These are phyloP conservation scores for Diaporthe sp. DNA, from an alignment of 2,329 filamentous ascomycete species.

Conservation along the genomic window DNA sequence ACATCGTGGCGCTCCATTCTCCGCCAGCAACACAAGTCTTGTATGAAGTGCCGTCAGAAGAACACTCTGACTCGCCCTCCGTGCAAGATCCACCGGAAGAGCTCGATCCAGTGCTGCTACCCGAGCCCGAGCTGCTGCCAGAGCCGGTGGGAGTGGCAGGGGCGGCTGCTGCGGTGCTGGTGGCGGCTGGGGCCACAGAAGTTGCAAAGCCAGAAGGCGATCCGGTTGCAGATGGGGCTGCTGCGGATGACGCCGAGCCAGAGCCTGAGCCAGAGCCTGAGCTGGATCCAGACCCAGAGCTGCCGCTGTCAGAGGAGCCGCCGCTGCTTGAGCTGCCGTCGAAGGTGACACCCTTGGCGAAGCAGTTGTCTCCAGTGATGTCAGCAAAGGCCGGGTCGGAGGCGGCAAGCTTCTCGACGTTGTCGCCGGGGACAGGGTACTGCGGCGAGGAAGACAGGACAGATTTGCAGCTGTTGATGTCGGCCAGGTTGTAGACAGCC, in stretches of 20 bases:
- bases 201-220: slow-evolving; percentile 36
- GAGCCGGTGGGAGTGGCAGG: slow-evolving; percentile 45
- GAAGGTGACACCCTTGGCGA: slow-evolving; percentile 37
- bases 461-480: slow-evolving; percentile 72
- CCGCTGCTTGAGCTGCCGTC: slow-evolving; percentile 45
- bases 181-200: slow-evolving; percentile 37
- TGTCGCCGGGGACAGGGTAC: slow-evolving; percentile 76
- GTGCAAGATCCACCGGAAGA: slow-evolving; percentile 37
- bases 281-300: slow-evolving; percentile 44
- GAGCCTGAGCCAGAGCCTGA: slow-evolving; percentile 38
- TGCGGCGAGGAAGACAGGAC: slow-evolving; percentile 68
- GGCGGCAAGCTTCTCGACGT: slow-evolving; percentile 52
- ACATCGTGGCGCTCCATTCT: slow-evolving; percentile 38
- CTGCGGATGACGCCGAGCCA: slow-evolving; percentile 52
- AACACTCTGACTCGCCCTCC: slow-evolving; percentile 36
- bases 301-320: slow-evolving; percentile 52
- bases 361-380: slow-evolving; percentile 38
- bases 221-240: slow-evolving; percentile 39
- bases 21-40: slow-evolving; percentile 38
- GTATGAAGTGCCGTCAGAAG: slow-evolving; percentile 26
- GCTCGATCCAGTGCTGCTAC: slow-evolving; percentile 36
- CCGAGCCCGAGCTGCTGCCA: slow-evolving; percentile 8
- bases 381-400: slow-evolving; percentile 29
- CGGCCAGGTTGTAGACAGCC: slow-evolving; percentile 79
- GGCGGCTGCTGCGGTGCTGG: slow-evolving; percentile 43